A percentile compares a stretch with the other conserved stretches of the same genome.
Evolutionary conservation across 176 grass and related monocot species (phyloP).

Genomic region (Phoenix roebelenii): DNA sequence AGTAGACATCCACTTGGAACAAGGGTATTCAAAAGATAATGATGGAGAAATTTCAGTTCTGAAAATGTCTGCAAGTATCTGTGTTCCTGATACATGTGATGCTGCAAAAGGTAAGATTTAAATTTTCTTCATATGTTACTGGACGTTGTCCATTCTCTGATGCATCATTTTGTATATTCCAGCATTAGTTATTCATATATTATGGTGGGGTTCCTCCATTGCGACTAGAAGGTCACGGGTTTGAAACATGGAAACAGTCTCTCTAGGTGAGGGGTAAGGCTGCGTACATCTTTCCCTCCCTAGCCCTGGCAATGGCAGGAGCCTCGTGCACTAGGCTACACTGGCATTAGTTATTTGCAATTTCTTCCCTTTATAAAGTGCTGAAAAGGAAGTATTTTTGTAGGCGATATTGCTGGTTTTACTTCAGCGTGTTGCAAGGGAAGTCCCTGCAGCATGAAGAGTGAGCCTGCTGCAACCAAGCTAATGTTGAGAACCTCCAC

Average conservation of each 20-base stretch:
- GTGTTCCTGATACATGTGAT: constrained; percentile 3
- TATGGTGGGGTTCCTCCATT: too few species aligned
- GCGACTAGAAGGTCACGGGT: too few species aligned
- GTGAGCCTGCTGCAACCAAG: not conserved
- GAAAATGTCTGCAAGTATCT: not conserved
- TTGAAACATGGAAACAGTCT: too few species aligned
- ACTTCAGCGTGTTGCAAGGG: constrained; percentile 19
- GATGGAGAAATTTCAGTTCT: not conserved
- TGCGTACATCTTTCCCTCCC: too few species aligned
- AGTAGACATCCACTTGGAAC: too few species aligned
- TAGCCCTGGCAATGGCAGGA: too few species aligned
- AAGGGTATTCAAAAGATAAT: not conserved
- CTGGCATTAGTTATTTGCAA: not conserved
- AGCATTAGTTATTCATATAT: not conserved
- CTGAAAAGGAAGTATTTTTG: constrained; percentile 3
- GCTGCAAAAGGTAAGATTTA: not conserved
- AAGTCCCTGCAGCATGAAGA: constrained; percentile 13
- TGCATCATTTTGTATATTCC: too few species aligned
- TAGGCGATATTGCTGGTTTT: constrained; percentile 22
- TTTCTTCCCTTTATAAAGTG: not conserved
- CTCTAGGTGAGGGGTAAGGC: too few species aligned
- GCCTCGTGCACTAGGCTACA: too few species aligned
- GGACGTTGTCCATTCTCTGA: not conserved
- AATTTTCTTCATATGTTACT: not conserved
- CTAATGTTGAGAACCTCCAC: not conserved